Base-by-base conservation (phyloP, 1,284 basidiomycete species). In the Trametes sp. region DNA sequence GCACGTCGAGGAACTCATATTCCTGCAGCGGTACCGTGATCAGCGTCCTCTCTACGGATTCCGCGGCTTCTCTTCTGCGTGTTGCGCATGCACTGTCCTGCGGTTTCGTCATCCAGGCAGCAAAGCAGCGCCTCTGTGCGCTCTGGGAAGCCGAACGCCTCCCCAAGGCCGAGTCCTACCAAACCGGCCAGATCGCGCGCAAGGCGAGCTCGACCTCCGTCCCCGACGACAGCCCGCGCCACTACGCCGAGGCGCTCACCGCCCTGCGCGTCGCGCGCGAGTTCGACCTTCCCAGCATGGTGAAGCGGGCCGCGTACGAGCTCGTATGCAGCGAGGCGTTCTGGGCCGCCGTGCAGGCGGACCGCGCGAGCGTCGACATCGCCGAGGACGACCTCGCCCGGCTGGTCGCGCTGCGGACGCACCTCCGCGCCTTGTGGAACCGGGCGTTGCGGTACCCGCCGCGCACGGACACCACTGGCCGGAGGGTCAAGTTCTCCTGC, bases 291-390 rank as follows among this genome's bases (percentile, higher is more conserved):
- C 45, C 14, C 5, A 13, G 23, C 8, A 23, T 57, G 11, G 21
- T 49, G 6, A 57, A 57, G 33, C 45, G 55, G 2, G 55, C 55
- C 1, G 16, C 24, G 4, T 57, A 57, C 26, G 55, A 57, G 36
- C 45, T 57, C 2, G 2, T 38, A 2, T 35, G 31, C 21, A 49
- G 23, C 46, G 6, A 28, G 11, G 45, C 36, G 21, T 57, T 57
- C 46, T 36, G 46, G n/a, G 11, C 10, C 7, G 33, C 19, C 21
- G 33, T 57, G 4, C 10, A 2, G 1, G n/a, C 8, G n/a, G 44
- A 56, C 54, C 28, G 26, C 2, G 31, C n/a, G 26, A 28, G 29
- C 6, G n/a, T 35, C 9, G 48, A 33, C 31, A n/a, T 50, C 31
- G 26, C 26, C 26, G 24, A 36, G 16, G 53, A 54, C 14, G n/a